Evolutionary conservation across 169 alveolate genomes (phyloP), one percentile per base, ranked within the genome.

Genomic region (Plasmodium adleri): DNA sequence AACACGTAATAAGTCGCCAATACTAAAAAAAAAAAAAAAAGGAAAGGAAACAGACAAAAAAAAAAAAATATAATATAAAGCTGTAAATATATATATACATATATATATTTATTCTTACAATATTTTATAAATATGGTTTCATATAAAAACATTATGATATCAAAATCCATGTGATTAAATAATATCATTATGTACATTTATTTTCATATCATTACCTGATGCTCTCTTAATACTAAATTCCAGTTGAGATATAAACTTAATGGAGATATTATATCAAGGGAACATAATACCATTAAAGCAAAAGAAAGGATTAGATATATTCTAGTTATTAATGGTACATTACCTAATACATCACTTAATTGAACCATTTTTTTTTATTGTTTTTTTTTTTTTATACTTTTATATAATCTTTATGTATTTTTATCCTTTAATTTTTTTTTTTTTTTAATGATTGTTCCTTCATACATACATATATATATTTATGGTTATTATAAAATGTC

Each of bases 1-100:
- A 97, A 75, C 98, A 97, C 43, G 98, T 96, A 39, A 96, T 67
- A 12, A 97, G 86, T 39, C 98, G 94, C 98, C 98, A 97, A 76
- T 95, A 71, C 92, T 96, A 97, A 20, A 76, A 28, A 24, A 22
- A 26, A 52, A 28, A 24, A 20, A 20, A 76, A 15, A 24, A 22
- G 10, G 22, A 28, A 32, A 32, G 8, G 45, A 32, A 32, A 32
- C 8, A 0, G 45, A 32, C 45, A 32, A 32, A 32, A 32, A 32
- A 32, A 32, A 32, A 32, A 32, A 4, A 32, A 32, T 32, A 32
- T 5, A 32, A 32, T 32, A 32, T 32, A 32, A 32, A 32, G 6
- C 45, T 32, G 45, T 32, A 32, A 32, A 32, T 32, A 32, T 32
- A 32, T 32, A 32, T 52, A 15, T 58, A 15, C 0, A 59, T 20